These are phyloP conservation scores for Neostapfia colusana DNA, from an alignment of 176 grass and related monocot genomes.

Conservation along the genomic window DNA sequence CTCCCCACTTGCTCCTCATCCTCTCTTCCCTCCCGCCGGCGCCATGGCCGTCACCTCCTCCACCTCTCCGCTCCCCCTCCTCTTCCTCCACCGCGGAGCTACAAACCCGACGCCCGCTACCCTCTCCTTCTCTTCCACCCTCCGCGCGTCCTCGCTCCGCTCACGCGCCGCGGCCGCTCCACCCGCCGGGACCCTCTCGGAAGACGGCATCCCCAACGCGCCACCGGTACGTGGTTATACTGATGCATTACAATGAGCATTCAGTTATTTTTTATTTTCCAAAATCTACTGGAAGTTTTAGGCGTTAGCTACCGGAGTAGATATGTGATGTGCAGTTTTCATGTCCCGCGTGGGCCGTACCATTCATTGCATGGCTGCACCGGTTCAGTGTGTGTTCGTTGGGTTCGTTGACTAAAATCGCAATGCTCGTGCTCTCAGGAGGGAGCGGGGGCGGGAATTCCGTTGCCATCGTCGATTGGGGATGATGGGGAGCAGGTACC, in stretches of 20 bases:
- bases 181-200: constrained; percentile 37
- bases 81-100: constrained; percentile 46
- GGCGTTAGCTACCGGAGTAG: neutral
- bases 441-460: constrained; percentile 36
- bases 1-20: constrained; percentile 9
- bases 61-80: constrained; percentile 31
- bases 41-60: constrained; percentile 56
- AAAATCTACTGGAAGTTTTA: neutral
- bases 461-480: constrained; percentile 52
- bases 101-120: constrained; percentile 29
- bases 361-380: neutral
- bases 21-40: neutral
- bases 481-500: constrained; percentile 59
- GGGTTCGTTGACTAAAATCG: neutral
- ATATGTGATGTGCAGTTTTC: neutral
- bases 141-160: constrained; percentile 36
- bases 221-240: constrained; percentile 36
- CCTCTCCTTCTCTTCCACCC: constrained; percentile 44
- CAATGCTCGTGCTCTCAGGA: constrained; percentile 30
- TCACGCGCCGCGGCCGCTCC: constrained; percentile 42
- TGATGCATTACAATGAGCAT: neutral
- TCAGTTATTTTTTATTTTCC: neutral
- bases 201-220: constrained; percentile 29
- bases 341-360: neutral
- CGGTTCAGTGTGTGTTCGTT: neutral